phyloP scores from a whole-genome alignment of 1,139 yeast genomes.

The Wickerhamomyces sp. region DNA sequence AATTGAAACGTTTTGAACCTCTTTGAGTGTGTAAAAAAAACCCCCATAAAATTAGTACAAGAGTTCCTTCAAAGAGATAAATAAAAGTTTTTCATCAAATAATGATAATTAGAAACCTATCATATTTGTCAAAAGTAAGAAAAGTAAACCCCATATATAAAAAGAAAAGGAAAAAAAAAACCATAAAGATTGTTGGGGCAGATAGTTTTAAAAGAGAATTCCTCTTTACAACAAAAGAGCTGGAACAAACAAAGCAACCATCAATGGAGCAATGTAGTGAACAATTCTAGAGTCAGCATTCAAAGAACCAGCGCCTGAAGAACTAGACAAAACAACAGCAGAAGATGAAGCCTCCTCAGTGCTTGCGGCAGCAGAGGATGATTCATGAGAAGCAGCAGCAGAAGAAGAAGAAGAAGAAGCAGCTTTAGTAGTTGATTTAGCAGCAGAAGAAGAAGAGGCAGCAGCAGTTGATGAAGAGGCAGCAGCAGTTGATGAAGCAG shows the following conservation, averaged over 20 bases:
- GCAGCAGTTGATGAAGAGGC: conserved; percentile 14
- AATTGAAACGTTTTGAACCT: too few relatives aligned
- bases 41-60: too few relatives aligned
- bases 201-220: neutral
- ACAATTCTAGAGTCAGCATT: neutral
- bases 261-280: conserved; percentile 1
- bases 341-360: conserved; percentile 2
- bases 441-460: conserved; percentile 24
- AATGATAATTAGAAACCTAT: too few relatives aligned
- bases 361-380: conserved; percentile 4
- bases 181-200: neutral
- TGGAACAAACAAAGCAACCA: conserved; percentile 4
- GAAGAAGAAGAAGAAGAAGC: conserved; percentile 21
- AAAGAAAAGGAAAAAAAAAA: neutral
- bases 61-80: too few relatives aligned
- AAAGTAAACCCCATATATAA: neutral
- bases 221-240: conserved; percentile 5
- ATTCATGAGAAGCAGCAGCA: conserved; percentile 24
- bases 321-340: neutral
- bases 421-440: conserved; percentile 7
- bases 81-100: too few relatives aligned
- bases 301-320: conserved; percentile 2
- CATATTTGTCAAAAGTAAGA: too few relatives aligned
- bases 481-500: conserved; percentile 22
- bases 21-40: too few relatives aligned